A percentile compares a stretch with the other conserved stretches of the same genome.
phyloP scores from a whole-genome alignment of 1,284 basidiomycete species.

The Rhizopogon hawkerae region DNA sequence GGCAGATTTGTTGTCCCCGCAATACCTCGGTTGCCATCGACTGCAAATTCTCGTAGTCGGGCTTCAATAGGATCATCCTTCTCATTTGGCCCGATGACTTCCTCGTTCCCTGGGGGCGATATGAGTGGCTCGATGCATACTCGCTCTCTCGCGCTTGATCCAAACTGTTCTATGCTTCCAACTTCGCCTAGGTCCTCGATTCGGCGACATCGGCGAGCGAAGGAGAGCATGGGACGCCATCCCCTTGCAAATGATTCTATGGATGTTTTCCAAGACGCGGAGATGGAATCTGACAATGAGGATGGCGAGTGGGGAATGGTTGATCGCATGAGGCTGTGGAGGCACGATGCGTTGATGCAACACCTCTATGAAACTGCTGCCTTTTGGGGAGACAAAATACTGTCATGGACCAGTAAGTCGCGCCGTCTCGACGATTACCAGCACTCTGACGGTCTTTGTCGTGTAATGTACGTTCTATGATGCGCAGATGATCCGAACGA shows the following conservation, averaged over 20 bases:
- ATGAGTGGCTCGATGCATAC: conserved; percentile 45
- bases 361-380: conserved; percentile 96
- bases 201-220: conserved; percentile 40
- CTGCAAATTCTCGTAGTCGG: conserved; percentile 31
- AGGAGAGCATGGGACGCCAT: conserved; percentile 45
- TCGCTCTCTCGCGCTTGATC: conserved; percentile 57
- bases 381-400: conserved; percentile 97
- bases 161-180: conserved; percentile 64
- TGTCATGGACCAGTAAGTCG: conserved; percentile 85
- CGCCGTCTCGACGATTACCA: conserved; percentile 1
- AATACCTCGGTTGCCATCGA: conserved; percentile 22
- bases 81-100: conserved; percentile 69
- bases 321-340: conserved; percentile 93
- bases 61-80: conserved; percentile 72
- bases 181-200: conserved; percentile 63
- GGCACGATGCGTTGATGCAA: conserved; percentile 96
- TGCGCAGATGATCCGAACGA: conserved; percentile 82
- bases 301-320: conserved; percentile 77
- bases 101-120: conserved; percentile 56
- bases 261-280: conserved; percentile 63
- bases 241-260: conserved; percentile 71
- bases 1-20: conserved; percentile 20
- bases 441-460: conserved; percentile 5
- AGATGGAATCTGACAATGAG: conserved; percentile 47
- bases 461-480: conserved; percentile 10